Evolutionary conservation across 768 basidiomycete species (phyloP).

Genomic region (Sporobolomyces phaffii): DNA sequence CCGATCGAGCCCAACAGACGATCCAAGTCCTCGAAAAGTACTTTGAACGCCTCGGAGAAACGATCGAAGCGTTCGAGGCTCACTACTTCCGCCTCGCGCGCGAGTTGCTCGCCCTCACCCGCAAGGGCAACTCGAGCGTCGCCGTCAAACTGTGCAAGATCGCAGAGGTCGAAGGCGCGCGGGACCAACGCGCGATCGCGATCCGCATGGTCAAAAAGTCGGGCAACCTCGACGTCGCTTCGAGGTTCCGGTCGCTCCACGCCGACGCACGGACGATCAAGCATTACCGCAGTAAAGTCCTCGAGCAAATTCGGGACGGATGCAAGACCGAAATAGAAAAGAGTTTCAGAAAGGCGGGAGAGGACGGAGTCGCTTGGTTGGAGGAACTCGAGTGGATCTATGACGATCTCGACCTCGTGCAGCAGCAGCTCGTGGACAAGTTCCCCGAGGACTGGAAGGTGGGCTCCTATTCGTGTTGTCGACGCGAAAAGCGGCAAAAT

Average conservation of each 20-base stretch:
- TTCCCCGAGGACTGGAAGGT: constrained; percentile 93
- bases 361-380: constrained; percentile 67
- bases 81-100: constrained; percentile 71
- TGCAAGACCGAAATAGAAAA: constrained; percentile 35
- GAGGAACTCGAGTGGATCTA: constrained; percentile 79
- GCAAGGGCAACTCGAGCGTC: constrained; percentile 73
- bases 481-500: not conserved
- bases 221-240: constrained; percentile 82
- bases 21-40: constrained; percentile 48
- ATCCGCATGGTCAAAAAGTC: constrained; percentile 84
- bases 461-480: constrained; percentile 47
- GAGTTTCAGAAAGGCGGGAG: constrained; percentile 48
- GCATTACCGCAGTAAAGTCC: constrained; percentile 85
- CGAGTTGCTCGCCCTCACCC: constrained; percentile 70
- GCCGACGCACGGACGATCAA: constrained; percentile 72
- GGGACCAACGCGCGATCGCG: constrained; percentile 93
- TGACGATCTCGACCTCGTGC: constrained; percentile 87
- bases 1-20: constrained; percentile 48
- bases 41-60: constrained; percentile 76
- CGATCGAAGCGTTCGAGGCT: constrained; percentile 75
- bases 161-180: constrained; percentile 81
- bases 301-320: constrained; percentile 61
- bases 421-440: constrained; percentile 78
- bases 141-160: constrained; percentile 89
- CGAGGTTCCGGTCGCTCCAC: constrained; percentile 39